Percentiles rank a stretch among this genome's conserved stretches.
Conservation (phyloP, 306 rosid genomes). For the Fragaria ananassa region DNA sequence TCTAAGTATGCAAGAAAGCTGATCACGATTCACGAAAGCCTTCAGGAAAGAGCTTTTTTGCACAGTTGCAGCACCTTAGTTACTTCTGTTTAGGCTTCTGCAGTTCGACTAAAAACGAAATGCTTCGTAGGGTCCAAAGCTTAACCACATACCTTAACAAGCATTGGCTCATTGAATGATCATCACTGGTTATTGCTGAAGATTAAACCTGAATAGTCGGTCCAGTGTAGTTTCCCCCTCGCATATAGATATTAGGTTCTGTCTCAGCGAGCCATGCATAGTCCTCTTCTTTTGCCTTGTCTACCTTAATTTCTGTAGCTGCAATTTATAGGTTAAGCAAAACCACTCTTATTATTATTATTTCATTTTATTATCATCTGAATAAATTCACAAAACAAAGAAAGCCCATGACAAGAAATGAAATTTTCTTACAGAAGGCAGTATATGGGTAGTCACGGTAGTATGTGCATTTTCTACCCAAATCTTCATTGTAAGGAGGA, state of each 20-base stretch:
- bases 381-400: neutral
- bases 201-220: slow-evolving; percentile 60
- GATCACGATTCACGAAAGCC: neutral
- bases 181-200: neutral
- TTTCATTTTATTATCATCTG: neutral
- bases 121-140: neutral
- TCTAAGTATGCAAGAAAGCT: neutral
- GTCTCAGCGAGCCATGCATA: slow-evolving; percentile 87
- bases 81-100: slow-evolving; percentile 8
- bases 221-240: slow-evolving; percentile 63
- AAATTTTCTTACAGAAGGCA: slow-evolving; percentile 55
- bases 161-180: neutral
- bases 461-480: slow-evolving; percentile 82
- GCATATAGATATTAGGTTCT: slow-evolving; percentile 79
- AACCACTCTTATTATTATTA: slow-evolving; percentile 11
- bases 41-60: neutral
- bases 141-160: neutral
- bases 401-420: neutral
- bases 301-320: slow-evolving; percentile 42
- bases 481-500: slow-evolving; percentile 75
- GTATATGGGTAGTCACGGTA: slow-evolving; percentile 76
- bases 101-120: neutral
- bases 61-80: neutral
- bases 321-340: slow-evolving; percentile 20
- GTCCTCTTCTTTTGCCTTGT: slow-evolving; percentile 59